Evolutionary conservation across 306 rosid genomes (phyloP).

Genomic region (Sicyos baderoa): DNA sequence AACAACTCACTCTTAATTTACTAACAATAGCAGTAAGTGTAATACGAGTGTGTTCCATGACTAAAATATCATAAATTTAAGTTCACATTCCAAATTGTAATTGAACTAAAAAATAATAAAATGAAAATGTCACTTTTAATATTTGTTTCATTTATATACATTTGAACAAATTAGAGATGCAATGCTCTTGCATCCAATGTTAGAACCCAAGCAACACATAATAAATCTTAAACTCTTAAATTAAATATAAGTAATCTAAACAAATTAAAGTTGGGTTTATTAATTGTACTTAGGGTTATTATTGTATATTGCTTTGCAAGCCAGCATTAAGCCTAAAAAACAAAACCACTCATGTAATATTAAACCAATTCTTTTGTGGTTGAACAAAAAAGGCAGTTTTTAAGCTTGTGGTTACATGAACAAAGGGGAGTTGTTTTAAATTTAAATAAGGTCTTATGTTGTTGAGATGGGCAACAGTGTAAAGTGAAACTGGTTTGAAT

Average conservation of each 20-base stretch:
- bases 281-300: neutral
- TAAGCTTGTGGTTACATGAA: conserved; percentile 7
- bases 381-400: neutral
- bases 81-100: too few relatives aligned
- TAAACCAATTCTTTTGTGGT: neutral
- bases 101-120: too few relatives aligned
- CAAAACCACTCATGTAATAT: conserved; percentile 7
- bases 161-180: neutral
- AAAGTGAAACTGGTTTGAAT: conserved; percentile 20
- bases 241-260: neutral
- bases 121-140: too few relatives aligned
- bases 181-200: too few relatives aligned
- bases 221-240: neutral
- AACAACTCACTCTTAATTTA: too few relatives aligned
- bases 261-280: too few relatives aligned
- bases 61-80: too few relatives aligned
- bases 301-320: neutral
- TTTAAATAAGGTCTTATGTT: neutral
- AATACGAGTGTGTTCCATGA: too few relatives aligned
- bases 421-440: neutral
- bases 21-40: too few relatives aligned
- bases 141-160: too few relatives aligned
- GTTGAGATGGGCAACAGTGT: conserved; percentile 4
- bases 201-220: too few relatives aligned
- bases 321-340: neutral